Evolutionary conservation across 805 yeast genomes (phyloP), one percentile per base, ranked within the genome.

Genomic region (Spathaspora gorwiae): DNA sequence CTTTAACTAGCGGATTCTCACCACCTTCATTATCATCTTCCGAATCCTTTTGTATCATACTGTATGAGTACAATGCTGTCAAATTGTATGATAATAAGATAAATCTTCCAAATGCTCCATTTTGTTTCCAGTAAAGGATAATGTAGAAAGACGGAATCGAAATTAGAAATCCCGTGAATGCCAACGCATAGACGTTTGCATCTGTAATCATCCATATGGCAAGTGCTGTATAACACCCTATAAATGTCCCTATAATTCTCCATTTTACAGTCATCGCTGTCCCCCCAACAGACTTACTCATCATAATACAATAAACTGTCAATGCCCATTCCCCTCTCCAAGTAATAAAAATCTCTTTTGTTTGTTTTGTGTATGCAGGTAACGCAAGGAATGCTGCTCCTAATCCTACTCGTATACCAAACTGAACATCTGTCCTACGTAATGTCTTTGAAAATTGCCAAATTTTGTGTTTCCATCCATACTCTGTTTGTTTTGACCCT

Each of bases 241-340:
- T 42, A 47, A 81, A 78, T 0, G 95, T 88, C 0, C 96, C 96
- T 26, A 83, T 48, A 45, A 87, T 71, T 54, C 87, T 68, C 85
- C 86, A 82, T 52, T 81, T 81, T 5, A 81, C 82, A 0, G 94
- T 84, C 81, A 83, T 79, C 9, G 87, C 77, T 0, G 95, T 88
- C 0, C 95, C 95, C 8, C 96, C 96, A 5, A 87, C 66, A 0
- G 90, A 83, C 55, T 86, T 86, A 54, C 84, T 85, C 92, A 87
- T 87, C 69, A 87, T 85, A 45, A 87, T 83, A 54, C 87, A 81
- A 53, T 80, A 87, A 0, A 90, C 82, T n/a, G 85, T 86, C 34
- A 87, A 64, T 0, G 89, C 82, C 96, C 96, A 87, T 59, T 87
- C 96, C 12, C 85, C 84, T 51, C 90, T 66, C 89, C 88, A 86